phyloP scores from a whole-genome alignment of 2,329 filamentous ascomycete species.

The Epichloe coenophiala region DNA sequence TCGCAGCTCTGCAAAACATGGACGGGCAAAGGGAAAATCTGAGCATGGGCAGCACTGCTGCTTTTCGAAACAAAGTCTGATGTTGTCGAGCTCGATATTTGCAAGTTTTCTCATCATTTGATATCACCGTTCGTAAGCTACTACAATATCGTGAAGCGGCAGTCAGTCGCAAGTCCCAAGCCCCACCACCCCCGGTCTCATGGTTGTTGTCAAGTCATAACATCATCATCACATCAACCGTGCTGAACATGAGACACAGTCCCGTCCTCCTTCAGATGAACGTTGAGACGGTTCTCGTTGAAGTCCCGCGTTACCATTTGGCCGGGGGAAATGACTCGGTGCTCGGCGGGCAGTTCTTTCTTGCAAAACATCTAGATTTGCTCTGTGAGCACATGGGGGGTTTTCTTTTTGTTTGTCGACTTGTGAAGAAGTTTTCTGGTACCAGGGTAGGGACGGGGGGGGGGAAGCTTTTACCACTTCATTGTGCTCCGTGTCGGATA shows the following conservation, averaged over 20 bases:
- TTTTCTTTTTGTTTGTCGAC: background rate
- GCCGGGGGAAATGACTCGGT: conserved; percentile 44
- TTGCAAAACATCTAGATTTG: conserved; percentile 42
- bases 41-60: too few species aligned
- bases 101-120: too few species aligned
- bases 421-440: background rate
- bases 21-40: too few species aligned
- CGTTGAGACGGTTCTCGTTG: conserved; percentile 39
- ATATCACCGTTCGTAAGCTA: too few species aligned
- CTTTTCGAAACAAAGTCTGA: too few species aligned
- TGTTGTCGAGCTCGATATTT: too few species aligned
- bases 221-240: conserved; percentile 22
- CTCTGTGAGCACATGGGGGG: background rate
- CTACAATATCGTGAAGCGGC: too few species aligned
- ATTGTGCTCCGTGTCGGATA: conserved; percentile 34
- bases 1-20: too few species aligned
- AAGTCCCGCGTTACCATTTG: conserved; percentile 46
- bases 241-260: conserved; percentile 46
- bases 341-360: conserved; percentile 41
- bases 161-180: too few species aligned
- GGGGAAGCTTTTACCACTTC: conserved; percentile 31
- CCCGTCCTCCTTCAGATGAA: conserved; percentile 46
- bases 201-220: too few species aligned
- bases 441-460: background rate
- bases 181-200: too few species aligned